phyloP scores from a whole-genome alignment of 805 yeast genomes.

The Cyberlindnera mycetangii region DNA sequence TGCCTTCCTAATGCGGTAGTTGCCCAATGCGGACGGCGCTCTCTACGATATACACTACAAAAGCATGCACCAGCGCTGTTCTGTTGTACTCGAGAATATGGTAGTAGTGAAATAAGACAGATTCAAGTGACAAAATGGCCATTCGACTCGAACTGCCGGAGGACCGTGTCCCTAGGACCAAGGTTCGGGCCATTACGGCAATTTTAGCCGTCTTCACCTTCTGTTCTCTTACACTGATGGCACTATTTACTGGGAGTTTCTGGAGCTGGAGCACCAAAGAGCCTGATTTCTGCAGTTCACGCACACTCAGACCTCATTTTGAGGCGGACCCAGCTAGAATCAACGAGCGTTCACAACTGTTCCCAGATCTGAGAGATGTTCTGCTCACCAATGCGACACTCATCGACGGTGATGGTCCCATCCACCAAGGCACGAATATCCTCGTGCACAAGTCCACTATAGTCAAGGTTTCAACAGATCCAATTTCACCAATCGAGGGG shows the following conservation, averaged over 20 bases:
- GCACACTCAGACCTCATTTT: constrained; percentile 1
- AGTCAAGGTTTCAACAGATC: not conserved
- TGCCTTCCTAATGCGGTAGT: constrained; percentile 3
- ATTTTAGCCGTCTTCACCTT: not conserved
- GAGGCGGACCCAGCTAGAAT: constrained; percentile 1
- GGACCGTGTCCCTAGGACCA: not conserved
- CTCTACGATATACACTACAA: not conserved
- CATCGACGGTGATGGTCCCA: constrained; percentile 7
- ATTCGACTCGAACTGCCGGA: not conserved
- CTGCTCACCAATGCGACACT: constrained; percentile 6
- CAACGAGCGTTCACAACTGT: constrained; percentile 5
- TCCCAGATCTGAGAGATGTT: constrained; percentile 2
- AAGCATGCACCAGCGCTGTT: not conserved
- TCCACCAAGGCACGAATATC: not conserved
- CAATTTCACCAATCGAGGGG: not conserved
- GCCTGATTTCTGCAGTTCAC: constrained; percentile 4
- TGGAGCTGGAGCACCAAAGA: not conserved
- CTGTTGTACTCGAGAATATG: too few species aligned
- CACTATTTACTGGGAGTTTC: not conserved
- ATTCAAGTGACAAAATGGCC: too few species aligned
- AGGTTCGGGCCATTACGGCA: not conserved
- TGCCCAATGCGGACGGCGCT: not conserved
- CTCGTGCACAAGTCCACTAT: constrained; percentile 8
- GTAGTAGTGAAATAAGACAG: too few species aligned
- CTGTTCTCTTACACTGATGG: not conserved